Evolutionary conservation across 2,329 filamentous ascomycete species (phyloP), one percentile per base, ranked within the genome.

Genomic region (Aspergillus brasiliensis): DNA sequence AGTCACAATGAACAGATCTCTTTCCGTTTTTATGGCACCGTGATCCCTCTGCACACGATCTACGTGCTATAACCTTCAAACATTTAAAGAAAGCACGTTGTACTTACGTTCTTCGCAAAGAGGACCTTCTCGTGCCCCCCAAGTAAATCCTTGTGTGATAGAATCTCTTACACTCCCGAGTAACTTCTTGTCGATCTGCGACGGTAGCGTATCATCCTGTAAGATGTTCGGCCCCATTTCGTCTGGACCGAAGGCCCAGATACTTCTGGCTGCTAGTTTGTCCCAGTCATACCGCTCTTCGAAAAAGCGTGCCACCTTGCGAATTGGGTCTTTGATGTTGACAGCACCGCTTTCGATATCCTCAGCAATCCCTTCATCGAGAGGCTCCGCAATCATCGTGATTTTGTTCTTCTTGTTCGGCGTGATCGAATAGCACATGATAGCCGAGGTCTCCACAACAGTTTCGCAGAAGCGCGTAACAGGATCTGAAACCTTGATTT

Each of bases 341-440:
- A 99, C 93, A 57, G 86, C 89, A 25, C 94, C 93, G 51, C 86
- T 88, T 79, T 99, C 95, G 64, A 99, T 98, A 70, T 99, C 95
- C 70, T 91, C 88, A 5, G 94, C 92, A 63, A 99, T 96, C 15
- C 95, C 95, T 69, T 96, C 91, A 67, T 99, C 95, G 13, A 99
- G 81, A 34, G 95, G 94, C 75, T 99, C 95, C 3, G 95, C 95
- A 59, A 98, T 91, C 91, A 99, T 97, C 37, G 95, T 98, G 70
- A 99, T 90, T 77, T 96, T 97, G 81, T 99, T 99, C 82, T 97
- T 97, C 81, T 99, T 99, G 81, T 99, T 99, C 2, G 95, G 95
- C 2, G 95, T 98, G 68, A 97, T 88, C 21, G 95, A 94, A 75
- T 97, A 99, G 80, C 95, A 99, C 79, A 97, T 97, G 61, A 96